Evolutionary conservation across 768 basidiomycete species (phyloP).

Genomic region (Suillus clintonianus): DNA sequence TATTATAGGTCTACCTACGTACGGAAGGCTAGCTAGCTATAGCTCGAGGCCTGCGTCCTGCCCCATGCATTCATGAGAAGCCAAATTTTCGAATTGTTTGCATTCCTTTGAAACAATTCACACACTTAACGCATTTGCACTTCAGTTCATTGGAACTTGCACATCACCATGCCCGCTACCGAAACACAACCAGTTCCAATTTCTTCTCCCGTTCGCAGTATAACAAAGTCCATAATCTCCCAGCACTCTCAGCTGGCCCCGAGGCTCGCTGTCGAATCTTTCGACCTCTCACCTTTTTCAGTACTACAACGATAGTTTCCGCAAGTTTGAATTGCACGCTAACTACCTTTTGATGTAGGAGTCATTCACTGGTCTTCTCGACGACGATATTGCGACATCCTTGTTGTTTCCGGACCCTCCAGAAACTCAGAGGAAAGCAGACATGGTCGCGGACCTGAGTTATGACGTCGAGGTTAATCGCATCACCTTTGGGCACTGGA

Average conservation of each 20-base stretch:
- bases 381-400: slow-evolving; percentile 18
- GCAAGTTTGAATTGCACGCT: background rate
- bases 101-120: background rate
- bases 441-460: slow-evolving; percentile 29
- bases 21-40: background rate
- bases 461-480: slow-evolving; percentile 44
- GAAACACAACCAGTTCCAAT: background rate
- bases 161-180: background rate
- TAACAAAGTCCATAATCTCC: background rate
- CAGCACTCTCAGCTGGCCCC: background rate
- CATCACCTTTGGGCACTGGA: background rate
- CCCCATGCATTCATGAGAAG: background rate
- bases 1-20: background rate
- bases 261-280: slow-evolving; percentile 15
- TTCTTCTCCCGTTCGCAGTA: background rate
- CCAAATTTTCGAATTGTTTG: background rate
- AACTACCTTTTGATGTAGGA: slow-evolving; percentile 21
- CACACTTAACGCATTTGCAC: background rate
- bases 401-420: slow-evolving; percentile 7
- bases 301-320: slow-evolving; percentile 8
- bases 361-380: slow-evolving; percentile 34
- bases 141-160: background rate
- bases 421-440: background rate
- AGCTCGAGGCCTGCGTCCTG: background rate
- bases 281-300: slow-evolving; percentile 28